These are phyloP conservation scores for Bryoerythrophyllum caledonicum DNA, from an alignment of 225 moss, liverwort and hornwort species.

Conservation along the genomic window DNA sequence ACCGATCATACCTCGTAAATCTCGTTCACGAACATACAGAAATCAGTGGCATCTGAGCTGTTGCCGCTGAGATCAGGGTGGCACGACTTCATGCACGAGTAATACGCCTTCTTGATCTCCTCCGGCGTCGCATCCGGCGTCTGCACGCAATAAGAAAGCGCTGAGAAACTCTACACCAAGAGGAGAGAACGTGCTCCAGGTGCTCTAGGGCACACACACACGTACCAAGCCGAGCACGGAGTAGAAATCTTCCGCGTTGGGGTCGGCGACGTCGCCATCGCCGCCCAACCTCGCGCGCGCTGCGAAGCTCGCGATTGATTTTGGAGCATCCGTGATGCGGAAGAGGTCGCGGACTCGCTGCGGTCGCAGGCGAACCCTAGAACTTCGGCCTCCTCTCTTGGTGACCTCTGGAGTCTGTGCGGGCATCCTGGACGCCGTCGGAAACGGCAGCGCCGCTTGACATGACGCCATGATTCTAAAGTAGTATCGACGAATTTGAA, in stretches of 20 bases:
- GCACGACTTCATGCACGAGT: constrained; percentile 95
- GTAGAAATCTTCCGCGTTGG: constrained; percentile 83
- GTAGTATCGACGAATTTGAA: constrained; percentile 39
- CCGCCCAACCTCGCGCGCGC: constrained; percentile 69
- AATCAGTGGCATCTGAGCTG: constrained; percentile 57
- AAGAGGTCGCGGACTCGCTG: constrained; percentile 24
- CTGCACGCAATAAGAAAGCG: constrained; percentile 38
- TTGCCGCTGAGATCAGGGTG: constrained; percentile 95
- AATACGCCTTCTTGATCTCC: constrained; percentile 97
- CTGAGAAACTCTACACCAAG: background rate
- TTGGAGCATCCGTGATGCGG: background rate
- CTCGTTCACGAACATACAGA: constrained; percentile 93
- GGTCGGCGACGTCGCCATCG: constrained; percentile 52
- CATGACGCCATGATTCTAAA: constrained; percentile 39
- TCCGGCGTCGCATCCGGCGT: constrained; percentile 83
- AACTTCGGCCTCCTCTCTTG: background rate
- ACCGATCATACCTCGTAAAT: constrained; percentile 74
- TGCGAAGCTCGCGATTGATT: background rate
- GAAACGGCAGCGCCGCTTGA: constrained; percentile 38
- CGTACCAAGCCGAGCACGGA: constrained; percentile 94
- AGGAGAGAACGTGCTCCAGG: background rate
- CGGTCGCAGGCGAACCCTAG: constrained; percentile 18
- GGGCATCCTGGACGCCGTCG: constrained; percentile 25
- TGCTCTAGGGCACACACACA: background rate
- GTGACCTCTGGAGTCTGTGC: constrained; percentile 10